Percentiles rank a stretch among this genome's conserved stretches.
phyloP scores from a whole-genome alignment of 768 basidiomycete species.

The Psilocybe tampanensis region DNA sequence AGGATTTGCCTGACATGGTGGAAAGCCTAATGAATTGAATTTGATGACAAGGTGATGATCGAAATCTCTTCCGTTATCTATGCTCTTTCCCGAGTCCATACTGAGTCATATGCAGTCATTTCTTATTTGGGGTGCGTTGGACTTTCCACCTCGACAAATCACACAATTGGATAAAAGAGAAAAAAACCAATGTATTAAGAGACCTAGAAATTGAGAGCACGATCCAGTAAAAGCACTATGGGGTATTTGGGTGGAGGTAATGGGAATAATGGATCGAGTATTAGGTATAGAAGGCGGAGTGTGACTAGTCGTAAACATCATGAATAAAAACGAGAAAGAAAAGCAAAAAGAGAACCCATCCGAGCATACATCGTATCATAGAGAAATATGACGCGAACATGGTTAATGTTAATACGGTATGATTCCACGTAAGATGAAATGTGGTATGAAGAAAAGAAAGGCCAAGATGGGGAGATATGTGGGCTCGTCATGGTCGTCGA shows the following conservation, averaged over 20 bases:
- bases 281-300: constrained; percentile 67
- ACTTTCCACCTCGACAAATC: constrained; percentile 3
- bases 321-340: constrained; percentile 41
- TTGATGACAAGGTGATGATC: constrained; percentile 1
- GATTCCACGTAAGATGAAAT: constrained; percentile 36
- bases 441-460: constrained; percentile 31
- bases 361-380: constrained; percentile 48
- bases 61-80: background rate
- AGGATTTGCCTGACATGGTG: constrained; percentile 68
- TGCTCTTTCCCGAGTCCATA: background rate
- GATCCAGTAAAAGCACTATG: constrained; percentile 60
- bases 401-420: constrained; percentile 28
- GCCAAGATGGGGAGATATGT: constrained; percentile 37
- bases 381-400: constrained; percentile 31
- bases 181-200: constrained; percentile 55
- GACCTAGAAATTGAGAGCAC: constrained; percentile 54
- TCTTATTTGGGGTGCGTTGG: constrained; percentile 12
- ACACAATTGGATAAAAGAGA: constrained; percentile 22
- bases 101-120: constrained; percentile 29
- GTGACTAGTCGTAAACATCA: constrained; percentile 68
- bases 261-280: constrained; percentile 58
- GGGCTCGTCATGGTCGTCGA: constrained; percentile 51
- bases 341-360: constrained; percentile 57
- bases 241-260: constrained; percentile 58
- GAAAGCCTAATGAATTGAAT: constrained; percentile 11